Evolutionary conservation across 1,139 yeast genomes (phyloP).

Genomic region (Yamadazyma atlantica): DNA sequence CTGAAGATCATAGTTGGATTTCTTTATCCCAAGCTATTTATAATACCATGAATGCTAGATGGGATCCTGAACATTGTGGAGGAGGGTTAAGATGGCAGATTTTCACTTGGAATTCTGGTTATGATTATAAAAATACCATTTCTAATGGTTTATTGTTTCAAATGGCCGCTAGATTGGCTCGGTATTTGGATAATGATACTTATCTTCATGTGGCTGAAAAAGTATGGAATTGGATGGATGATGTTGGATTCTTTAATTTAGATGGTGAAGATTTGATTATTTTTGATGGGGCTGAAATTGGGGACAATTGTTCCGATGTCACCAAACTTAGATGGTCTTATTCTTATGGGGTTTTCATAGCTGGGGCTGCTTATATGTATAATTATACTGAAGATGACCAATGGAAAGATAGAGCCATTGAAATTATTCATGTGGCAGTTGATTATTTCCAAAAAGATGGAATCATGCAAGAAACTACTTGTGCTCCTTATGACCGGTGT

Average conservation of each 20-base stretch:
- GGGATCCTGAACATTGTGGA: slow-evolving; percentile 64
- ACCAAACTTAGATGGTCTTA: slow-evolving; percentile 69
- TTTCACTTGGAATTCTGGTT: slow-evolving; percentile 73
- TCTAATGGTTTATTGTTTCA: slow-evolving; percentile 79
- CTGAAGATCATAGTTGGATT: slow-evolving; percentile 58
- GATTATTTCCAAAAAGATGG: slow-evolving; percentile 43
- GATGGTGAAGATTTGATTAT: slow-evolving; percentile 43
- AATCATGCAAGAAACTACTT: slow-evolving; percentile 67
- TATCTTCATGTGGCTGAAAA: slow-evolving; percentile 65
- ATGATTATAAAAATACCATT: slow-evolving; percentile 75
- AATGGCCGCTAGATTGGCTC: slow-evolving; percentile 73
- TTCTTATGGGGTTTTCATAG: slow-evolving; percentile 70
- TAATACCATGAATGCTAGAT: slow-evolving; percentile 71
- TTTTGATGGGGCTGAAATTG: slow-evolving; percentile 72
- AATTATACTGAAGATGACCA: slow-evolving; percentile 55
- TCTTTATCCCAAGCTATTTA: slow-evolving; percentile 72
- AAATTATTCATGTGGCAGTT: slow-evolving; percentile 50
- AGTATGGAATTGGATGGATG: slow-evolving; percentile 70
- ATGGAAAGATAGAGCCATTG: slow-evolving; percentile 57
- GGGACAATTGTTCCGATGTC: slow-evolving; percentile 54
- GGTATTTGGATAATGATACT: slow-evolving; percentile 63
- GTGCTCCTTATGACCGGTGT: slow-evolving; percentile 52
- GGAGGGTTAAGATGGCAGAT: slow-evolving; percentile 92
- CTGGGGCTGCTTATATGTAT: slow-evolving; percentile 74
- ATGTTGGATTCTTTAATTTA: slow-evolving; percentile 45